A percentile compares a stretch with the other conserved stretches of the same genome.
These are phyloP conservation scores for Geotrichum histeridarum DNA, from an alignment of 1,139 yeast genomes.

Conservation along the genomic window DNA sequence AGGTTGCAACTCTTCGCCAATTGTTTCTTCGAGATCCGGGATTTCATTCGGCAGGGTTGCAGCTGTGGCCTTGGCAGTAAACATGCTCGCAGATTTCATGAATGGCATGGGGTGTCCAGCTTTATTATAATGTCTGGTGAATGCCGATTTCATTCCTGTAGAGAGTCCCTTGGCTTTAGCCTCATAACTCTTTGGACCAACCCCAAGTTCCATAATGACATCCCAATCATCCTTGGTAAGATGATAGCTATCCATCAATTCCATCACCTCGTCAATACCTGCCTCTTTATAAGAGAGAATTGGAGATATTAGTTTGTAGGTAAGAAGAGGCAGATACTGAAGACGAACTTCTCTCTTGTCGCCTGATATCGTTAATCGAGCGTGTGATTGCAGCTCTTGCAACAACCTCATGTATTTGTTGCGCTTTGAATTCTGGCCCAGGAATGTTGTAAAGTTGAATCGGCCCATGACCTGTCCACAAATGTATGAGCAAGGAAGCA, in stretches of 20 bases:
- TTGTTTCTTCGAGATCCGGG: constrained; percentile 56
- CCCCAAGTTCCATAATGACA: constrained; percentile 70
- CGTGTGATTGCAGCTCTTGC: constrained; percentile 85
- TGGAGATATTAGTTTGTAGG: constrained; percentile 53
- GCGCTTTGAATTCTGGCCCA: constrained; percentile 85
- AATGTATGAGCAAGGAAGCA: constrained; percentile 69
- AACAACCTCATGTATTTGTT: constrained; percentile 72
- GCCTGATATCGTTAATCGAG: constrained; percentile 72
- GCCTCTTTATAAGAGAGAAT: constrained; percentile 50
- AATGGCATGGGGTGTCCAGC: constrained; percentile 80
- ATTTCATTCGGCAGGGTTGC: constrained; percentile 32
- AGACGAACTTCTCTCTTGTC: constrained; percentile 70
- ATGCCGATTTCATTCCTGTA: constrained; percentile 70
- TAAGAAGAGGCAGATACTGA: constrained; percentile 67
- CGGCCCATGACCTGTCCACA: constrained; percentile 70
- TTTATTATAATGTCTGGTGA: constrained; percentile 77
- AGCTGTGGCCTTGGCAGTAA: constrained; percentile 41
- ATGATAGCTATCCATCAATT: constrained; percentile 73
- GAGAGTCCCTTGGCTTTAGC: constrained; percentile 67
- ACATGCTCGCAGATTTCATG: constrained; percentile 55
- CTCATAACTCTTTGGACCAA: constrained; percentile 48
- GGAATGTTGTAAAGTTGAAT: constrained; percentile 75
- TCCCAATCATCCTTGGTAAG: constrained; percentile 93
- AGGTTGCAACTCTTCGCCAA: constrained; percentile 59
- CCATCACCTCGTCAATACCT: constrained; percentile 63